Evolutionary conservation across 768 basidiomycete species (phyloP).

Genomic region (Russula griseocarnosa): DNA sequence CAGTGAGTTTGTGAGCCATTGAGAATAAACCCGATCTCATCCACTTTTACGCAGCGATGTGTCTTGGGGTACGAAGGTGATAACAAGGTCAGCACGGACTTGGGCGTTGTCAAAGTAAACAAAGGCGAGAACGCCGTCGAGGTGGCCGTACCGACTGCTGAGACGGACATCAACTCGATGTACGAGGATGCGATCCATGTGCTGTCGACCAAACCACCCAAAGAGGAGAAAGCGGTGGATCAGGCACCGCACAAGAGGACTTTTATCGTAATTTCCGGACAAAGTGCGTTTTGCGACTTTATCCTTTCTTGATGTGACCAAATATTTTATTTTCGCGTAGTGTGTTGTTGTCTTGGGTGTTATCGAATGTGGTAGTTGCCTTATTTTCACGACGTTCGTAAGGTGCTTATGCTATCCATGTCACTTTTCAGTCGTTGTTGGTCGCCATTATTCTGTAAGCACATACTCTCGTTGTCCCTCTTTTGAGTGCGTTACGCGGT

Average conservation of each 20-base stretch:
- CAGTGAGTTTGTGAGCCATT: slow-evolving; percentile 40
- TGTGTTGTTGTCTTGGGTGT: slow-evolving; percentile 84
- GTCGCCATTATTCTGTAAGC: slow-evolving; percentile 72
- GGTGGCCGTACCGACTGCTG: slow-evolving; percentile 76
- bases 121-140: slow-evolving; percentile 81
- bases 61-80: slow-evolving; percentile 94
- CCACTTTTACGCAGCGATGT: slow-evolving; percentile 54
- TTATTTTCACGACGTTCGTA: slow-evolving; percentile 10
- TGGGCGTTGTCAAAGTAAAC: slow-evolving; percentile 71
- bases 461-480: neutral
- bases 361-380: slow-evolving; percentile 66
- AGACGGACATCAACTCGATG: slow-evolving; percentile 83
- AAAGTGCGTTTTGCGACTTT: slow-evolving; percentile 46
- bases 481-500: slow-evolving; percentile 1
- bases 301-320: slow-evolving; percentile 25
- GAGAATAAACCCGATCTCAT: slow-evolving; percentile 1
- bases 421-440: slow-evolving; percentile 50
- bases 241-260: slow-evolving; percentile 68
- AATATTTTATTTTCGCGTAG: slow-evolving; percentile 31
- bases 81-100: slow-evolving; percentile 78
- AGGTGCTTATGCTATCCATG: slow-evolving; percentile 1
- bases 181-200: slow-evolving; percentile 91
- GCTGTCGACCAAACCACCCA: slow-evolving; percentile 71
- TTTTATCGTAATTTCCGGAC: slow-evolving; percentile 88
- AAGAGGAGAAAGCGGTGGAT: slow-evolving; percentile 62